Conservation (phyloP, 352 stramenopile genomes). For the Thalassiosira exigua region DNA sequence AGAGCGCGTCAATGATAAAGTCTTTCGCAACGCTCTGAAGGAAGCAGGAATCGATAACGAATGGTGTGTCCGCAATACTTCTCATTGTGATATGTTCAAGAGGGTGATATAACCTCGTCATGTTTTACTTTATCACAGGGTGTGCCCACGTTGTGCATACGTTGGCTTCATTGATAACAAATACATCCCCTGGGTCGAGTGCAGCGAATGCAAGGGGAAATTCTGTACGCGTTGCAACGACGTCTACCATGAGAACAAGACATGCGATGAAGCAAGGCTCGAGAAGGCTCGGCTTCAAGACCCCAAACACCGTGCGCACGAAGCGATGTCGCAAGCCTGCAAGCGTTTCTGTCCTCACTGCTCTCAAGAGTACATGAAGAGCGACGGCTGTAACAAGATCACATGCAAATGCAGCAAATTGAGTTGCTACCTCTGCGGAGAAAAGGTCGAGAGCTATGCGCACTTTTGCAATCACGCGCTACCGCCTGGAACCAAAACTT, state of each 20-base stretch:
- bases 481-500: too few species aligned
- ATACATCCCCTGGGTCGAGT: slow-evolving; percentile 26
- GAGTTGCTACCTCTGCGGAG: slow-evolving; percentile 37
- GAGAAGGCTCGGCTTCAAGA: neutral
- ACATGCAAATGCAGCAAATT: slow-evolving; percentile 24
- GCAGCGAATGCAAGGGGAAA: slow-evolving; percentile 13
- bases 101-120: neutral
- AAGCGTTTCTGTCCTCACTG: slow-evolving; percentile 26
- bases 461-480: slow-evolving; percentile 37
- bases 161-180: slow-evolving; percentile 25
- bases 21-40: slow-evolving; percentile 27
- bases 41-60: slow-evolving; percentile 11
- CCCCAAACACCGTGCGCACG: slow-evolving; percentile 18
- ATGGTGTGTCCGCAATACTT: slow-evolving; percentile 10
- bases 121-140: slow-evolving; percentile 7
- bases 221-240: slow-evolving; percentile 41
- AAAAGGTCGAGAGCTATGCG: slow-evolving; percentile 34
- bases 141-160: slow-evolving; percentile 28
- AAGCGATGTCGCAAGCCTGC: slow-evolving; percentile 18
- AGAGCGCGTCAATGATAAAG: slow-evolving; percentile 22
- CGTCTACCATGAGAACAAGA: neutral
- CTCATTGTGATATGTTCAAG: neutral
- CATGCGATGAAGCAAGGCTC: slow-evolving; percentile 14
- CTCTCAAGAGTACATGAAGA: slow-evolving; percentile 29
- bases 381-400: slow-evolving; percentile 46